A percentile compares a stretch with the other conserved stretches of the same genome.
Evolutionary conservation across 805 yeast genomes (phyloP).

Genomic region (Pichia paraexigua): DNA sequence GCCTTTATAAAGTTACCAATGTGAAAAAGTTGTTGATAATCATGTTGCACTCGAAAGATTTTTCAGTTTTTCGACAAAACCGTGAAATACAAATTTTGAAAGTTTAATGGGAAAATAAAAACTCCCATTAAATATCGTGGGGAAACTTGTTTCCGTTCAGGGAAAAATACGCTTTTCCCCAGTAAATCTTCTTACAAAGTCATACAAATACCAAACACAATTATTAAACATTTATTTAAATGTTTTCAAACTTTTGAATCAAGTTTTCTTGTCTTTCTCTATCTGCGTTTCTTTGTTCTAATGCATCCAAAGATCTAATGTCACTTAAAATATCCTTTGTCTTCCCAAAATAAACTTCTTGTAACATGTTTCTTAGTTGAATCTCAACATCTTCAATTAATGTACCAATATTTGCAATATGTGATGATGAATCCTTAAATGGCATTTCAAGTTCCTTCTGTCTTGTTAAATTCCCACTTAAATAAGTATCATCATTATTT

Average conservation of each 20-base stretch:
- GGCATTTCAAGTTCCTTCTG: conserved; percentile 57
- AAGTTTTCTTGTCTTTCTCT: conserved; percentile 34
- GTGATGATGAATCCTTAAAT: conserved; percentile 48
- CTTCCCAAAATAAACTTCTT: conserved; percentile 93
- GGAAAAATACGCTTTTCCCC: no score
- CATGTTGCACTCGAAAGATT: neutral
- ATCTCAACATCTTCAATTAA: conserved; percentile 84
- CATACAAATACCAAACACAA: neutral
- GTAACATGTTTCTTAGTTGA: conserved; percentile 76
- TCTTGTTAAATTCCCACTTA: conserved; percentile 82
- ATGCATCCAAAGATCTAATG: conserved; percentile 38
- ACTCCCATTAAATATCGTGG: neutral
- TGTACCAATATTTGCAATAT: conserved; percentile 78
- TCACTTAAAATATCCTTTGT: conserved; percentile 81
- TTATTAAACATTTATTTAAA: conserved; percentile 10
- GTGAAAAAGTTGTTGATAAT: neutral
- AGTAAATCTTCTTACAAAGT: neutral
- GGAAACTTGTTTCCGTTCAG: neutral
- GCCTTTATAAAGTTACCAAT: no score
- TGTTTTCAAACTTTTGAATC: conserved; percentile 30
- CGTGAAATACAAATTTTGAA: no score
- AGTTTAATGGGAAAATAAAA: neutral
- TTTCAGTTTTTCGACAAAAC: neutral
- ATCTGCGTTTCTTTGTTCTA: conserved; percentile 32
- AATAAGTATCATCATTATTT: conserved; percentile 29